Evolutionary conservation across 768 basidiomycete genomes (phyloP).

Genomic region (Leccinum truebloodii): DNA sequence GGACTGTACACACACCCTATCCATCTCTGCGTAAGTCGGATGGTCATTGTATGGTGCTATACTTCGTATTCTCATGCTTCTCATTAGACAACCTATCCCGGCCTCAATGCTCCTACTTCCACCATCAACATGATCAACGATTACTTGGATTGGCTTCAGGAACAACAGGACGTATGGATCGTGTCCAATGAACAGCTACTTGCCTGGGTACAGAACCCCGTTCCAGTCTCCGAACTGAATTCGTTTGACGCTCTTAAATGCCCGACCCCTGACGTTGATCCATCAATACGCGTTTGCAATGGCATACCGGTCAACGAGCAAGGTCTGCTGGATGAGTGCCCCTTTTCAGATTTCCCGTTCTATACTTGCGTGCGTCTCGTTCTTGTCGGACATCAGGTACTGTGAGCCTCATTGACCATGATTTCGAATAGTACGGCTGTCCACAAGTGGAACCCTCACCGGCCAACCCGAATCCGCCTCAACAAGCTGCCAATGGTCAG

Average conservation of each 20-base stretch:
- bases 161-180: slow-evolving; percentile 2
- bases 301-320: neutral
- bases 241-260: neutral
- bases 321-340: neutral
- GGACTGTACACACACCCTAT: slow-evolving; percentile 1
- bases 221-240: neutral
- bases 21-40: neutral
- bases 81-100: slow-evolving; percentile 4
- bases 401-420: no score
- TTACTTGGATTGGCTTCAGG: slow-evolving; percentile 4
- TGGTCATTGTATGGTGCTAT: neutral
- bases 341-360: slow-evolving; percentile 1
- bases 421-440: no score
- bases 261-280: neutral
- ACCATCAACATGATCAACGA: slow-evolving; percentile 5
- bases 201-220: neutral
- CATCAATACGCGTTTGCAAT: neutral
- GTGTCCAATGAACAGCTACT: slow-evolving; percentile 3
- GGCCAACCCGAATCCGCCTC: slow-evolving; percentile 62
- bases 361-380: neutral
- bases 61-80: neutral
- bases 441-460: slow-evolving; percentile 42
- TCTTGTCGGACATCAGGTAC: neutral
- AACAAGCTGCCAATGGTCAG: slow-evolving; percentile 39
- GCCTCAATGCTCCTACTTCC: neutral